These are phyloP conservation scores for Herpetomonas tarakana DNA, from an alignment of 208 protist species.

Conservation along the genomic window DNA sequence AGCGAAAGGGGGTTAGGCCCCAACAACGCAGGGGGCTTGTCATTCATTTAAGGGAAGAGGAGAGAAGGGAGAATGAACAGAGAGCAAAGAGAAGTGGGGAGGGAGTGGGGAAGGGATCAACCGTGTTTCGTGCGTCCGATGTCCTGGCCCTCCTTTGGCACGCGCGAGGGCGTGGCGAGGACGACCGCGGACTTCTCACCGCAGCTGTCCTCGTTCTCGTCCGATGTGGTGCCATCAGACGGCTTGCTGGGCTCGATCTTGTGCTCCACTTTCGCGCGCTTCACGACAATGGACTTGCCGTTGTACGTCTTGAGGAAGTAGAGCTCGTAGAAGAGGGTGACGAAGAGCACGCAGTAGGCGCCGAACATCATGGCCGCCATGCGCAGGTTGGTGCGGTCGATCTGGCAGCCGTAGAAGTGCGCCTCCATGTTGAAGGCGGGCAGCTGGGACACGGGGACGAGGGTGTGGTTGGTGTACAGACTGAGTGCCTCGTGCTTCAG, in stretches of 20 bases:
- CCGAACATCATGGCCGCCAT: constrained; percentile 86
- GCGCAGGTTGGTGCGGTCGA: constrained; percentile 29
- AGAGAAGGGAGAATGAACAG: no score
- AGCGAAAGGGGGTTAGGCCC: no score
- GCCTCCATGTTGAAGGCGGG: not conserved
- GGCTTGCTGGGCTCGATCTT: not conserved
- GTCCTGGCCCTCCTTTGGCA: no score
- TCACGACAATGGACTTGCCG: constrained; percentile 19
- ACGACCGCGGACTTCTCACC: no score
- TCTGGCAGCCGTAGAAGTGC: constrained; percentile 31
- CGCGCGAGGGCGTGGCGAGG: no score
- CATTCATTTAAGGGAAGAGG: no score
- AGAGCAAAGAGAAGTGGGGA: no score
- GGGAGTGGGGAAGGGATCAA: no score
- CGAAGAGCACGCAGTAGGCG: constrained; percentile 86
- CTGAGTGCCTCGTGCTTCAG: not conserved
- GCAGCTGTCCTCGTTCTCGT: no score
- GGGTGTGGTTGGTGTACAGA: not conserved
- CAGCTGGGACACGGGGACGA: not conserved
- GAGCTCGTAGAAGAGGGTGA: constrained; percentile 50
- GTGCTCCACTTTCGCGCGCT: constrained; percentile 5
- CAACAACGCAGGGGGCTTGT: no score
- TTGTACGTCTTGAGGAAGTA: constrained; percentile 25
- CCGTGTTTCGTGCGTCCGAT: no score
- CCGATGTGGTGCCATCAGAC: no score